Evolutionary conservation across 345 rosid species (phyloP), one percentile per base, ranked within the genome.

Genomic region (Eucalyptus sp.): DNA sequence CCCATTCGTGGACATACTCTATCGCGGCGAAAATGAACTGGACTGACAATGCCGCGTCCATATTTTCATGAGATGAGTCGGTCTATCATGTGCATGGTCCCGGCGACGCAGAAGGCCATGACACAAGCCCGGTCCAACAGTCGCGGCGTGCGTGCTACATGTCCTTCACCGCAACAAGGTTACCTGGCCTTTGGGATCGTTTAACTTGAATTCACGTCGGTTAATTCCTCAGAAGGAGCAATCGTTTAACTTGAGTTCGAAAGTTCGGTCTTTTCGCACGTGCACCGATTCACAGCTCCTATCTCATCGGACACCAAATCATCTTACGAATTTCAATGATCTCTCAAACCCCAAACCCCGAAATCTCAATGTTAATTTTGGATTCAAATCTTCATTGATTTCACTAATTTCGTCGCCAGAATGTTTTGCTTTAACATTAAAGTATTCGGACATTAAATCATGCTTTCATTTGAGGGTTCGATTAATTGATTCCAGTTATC

Each of bases 1-100:
- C 58, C 25, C 33, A 0, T 62, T 9, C 24, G 9, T 0, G 0
- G 13, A 5, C 79, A 6, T 8, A n/a, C 71, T 43, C 44, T 43
- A 33, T 64, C 76, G 5, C 18, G 41, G 76, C 7, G 22, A 4
- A 31, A 31, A 17, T 17, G 24, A 33, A 33, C 44, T 18, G 13
- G 44, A 33, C 22, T 33, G 41, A 33, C 80, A 33, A 33, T 18
- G 80, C 80, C 80, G 5, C 10, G 43, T 12, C 43, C 22, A 31
- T 16, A 31, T 1, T 66, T 14, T 2, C 3, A 8, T 0, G 12
- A 8, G 43, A 31, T 3, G 80, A 33, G 43, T 17, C 4, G 44
- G 6, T 33, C 80, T 33, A 31, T 10, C 80, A 4, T 16, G 80
- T 6, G 44, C 16, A 31, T 15, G 41, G n/a, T 68, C 80, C 80